Base-by-base conservation (phyloP, 805 yeast genomes). In the Tetrapisispora iriomotensis region DNA sequence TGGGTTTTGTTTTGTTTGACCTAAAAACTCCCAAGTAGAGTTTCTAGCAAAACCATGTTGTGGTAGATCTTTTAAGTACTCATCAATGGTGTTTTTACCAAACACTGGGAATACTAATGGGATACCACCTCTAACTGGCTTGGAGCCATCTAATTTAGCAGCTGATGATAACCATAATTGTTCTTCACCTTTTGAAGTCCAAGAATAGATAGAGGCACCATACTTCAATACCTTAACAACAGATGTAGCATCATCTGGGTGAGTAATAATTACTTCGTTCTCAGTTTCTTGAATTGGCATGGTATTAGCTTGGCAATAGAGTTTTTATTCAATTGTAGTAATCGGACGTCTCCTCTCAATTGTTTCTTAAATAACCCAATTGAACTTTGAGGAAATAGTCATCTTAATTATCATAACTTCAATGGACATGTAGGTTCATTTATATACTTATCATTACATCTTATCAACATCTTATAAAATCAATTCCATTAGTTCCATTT, bases 31-130 rank as follows among this genome's bases (percentile, higher is more conserved):
- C 98, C 98, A 92, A 2, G 71, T 65, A 12, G 90, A 79, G 60
- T 75, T 81, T 61, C 98, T 73, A 15, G 95, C 98, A 65, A 92
- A 83, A 1, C 98, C 98, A 58, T 92, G 98, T 65, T 92, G 97
- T 15, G 96, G 96, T 47, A 92, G 72, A 26, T 71, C 60, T 37
- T 67, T 69, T 29, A 87, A 75, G 27, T 66, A 64, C 3, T 83
- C 82, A 40, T 66, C 70, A 7, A 72, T 68, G 24, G 70, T 67
- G 47, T 78, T 61, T 48, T 77, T 87, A 43, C 98, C 97, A 53
- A 83, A 83, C 1, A 81, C 84, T 2, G 98, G 98, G 71, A 92
- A 92, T 8, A 90, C 97, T 19, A 92, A 67, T 10, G 98, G 98
- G 38, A 92, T 84, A 37, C 98, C 98, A 47, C 98, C 98, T 60